Evolutionary conservation across 1,139 yeast species (phyloP), one percentile per base, ranked within the genome.

Genomic region (Nakaseomyces nivariensis): DNA sequence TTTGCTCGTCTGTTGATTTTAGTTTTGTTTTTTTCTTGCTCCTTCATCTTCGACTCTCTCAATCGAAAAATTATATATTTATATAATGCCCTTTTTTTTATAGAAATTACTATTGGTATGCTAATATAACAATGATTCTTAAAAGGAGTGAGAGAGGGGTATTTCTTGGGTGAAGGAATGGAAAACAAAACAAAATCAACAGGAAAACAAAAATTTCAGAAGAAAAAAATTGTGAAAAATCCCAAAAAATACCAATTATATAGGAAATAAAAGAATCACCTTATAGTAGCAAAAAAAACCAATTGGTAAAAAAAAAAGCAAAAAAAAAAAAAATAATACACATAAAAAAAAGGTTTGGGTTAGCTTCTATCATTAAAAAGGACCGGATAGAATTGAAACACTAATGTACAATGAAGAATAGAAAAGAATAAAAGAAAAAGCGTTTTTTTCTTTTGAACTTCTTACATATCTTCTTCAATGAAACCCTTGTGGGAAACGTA

Each of bases 401-500:
- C 7, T 38, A 36, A 6, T 7, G 38, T 29, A 29, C 31, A 29
- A 9, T 29, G 9, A 29, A 29, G 31, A 9, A 9, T 7, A 36
- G 13, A 36, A 36, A 17, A 17, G 13, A 13, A n/a, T 9, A 33
- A 33, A 33, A 33, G 10, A 33, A 33, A 33, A 33, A 33, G 10
- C 1, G 13, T 11, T 33, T 1, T 9, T 33, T 33, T 33, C 10
- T 8, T 4, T n/a, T 1, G 10, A 33, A 11, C n/a, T 11, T 33
- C 37, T 62, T 67, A 69, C 37, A 63, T 63, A 46, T 67, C 72
- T 62, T 70, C 70, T 53, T 63, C 86, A 72, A 92, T 80, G 72
- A 79, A 78, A 71, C 96, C 96, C 77, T 87, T 86, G 79, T 87
- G 95, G 63, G 97, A 90, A 69, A 92, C 98, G 76, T 92, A 92